Base-by-base conservation (phyloP, 1,284 basidiomycete genomes). In the Kalmanozyma brasiliensis region DNA sequence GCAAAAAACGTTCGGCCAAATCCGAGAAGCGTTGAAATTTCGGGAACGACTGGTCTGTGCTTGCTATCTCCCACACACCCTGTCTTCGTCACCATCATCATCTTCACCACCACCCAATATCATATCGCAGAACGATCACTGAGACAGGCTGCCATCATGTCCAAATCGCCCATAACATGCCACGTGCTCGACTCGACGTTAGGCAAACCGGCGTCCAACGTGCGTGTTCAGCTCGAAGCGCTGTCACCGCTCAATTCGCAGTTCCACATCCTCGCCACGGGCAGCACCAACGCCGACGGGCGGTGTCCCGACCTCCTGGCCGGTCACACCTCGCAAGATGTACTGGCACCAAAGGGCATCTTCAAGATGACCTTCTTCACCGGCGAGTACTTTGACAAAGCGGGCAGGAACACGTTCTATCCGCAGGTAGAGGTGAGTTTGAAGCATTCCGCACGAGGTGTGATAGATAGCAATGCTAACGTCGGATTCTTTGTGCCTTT, bases 331-430 rank as follows among this genome's bases (percentile, higher is more conserved):
- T 82, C 84, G n/a, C 84, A 87, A 16, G 84, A 85, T 1, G 73
- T 76, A 5, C 30, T 69, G 35, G 34, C 22, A 16, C 16, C 60
- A 16, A 89, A 89, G 1, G 72, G 74, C 14, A 83, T 87, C 3
- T 95, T 94, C 84, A 93, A 92, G 84, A 88, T 95, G 74, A 85
- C 88, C 6, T 95, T 96, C 85, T 87, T 88, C 78, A 92, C 90
- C 0, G 90, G 89, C 55, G 86, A 88, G 6, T 94, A 95, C 82
- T 95, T 94, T 79, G 87, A 88, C 29, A 82, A 79, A 20, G 86
- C 85, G 0, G 85, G 84, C 2, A 85, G 88, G 41, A 84, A 87
- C 52, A 90, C 88, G 16, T 94, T 96, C 78, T 95, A 93, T 84
- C 93, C 93, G 1, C 89, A 88, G 86, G 89, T 93, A 5, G 92